phyloP scores from a whole-genome alignment of 371 early-diverging fungal species.

The Apophysomyces elegans region DNA sequence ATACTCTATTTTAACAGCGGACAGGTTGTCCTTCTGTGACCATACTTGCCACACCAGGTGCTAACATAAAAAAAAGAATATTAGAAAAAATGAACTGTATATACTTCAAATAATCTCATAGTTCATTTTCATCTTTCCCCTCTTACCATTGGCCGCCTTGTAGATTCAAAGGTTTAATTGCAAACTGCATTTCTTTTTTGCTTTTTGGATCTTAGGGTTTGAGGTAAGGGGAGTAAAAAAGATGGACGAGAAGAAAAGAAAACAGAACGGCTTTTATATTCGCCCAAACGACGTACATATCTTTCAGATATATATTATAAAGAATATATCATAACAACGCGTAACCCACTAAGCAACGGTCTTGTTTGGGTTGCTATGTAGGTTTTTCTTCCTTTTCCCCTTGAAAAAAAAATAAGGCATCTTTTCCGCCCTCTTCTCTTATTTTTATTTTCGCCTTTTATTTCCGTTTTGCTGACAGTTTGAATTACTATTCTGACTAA shows the following conservation, averaged over 20 bases:
- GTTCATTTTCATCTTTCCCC: background rate
- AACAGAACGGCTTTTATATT: background rate
- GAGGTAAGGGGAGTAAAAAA: slow-evolving; percentile 5
- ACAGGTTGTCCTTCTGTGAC: slow-evolving; percentile 38
- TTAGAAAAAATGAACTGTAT: background rate
- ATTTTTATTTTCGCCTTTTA: no score
- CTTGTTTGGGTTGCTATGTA: no score
- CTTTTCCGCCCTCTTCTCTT: no score
- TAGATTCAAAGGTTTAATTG: slow-evolving; percentile 45
- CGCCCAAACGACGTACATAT: no score
- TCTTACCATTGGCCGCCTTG: slow-evolving; percentile 57
- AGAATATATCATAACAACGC: no score
- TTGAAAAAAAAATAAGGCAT: no score
- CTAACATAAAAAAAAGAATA: slow-evolving; percentile 19
- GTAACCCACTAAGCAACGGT: no score
- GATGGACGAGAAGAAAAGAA: background rate
- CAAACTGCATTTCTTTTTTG: slow-evolving; percentile 15
- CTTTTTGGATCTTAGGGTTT: background rate
- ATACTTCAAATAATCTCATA: background rate
- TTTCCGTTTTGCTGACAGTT: no score
- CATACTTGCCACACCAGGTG: slow-evolving; percentile 55
- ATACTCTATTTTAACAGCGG: slow-evolving; percentile 39
- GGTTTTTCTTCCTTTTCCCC: no score
- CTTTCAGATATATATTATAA: no score
- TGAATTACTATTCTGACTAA: no score